Base-by-base conservation (phyloP, 345 rosid species). In the Salix exigua region DNA sequence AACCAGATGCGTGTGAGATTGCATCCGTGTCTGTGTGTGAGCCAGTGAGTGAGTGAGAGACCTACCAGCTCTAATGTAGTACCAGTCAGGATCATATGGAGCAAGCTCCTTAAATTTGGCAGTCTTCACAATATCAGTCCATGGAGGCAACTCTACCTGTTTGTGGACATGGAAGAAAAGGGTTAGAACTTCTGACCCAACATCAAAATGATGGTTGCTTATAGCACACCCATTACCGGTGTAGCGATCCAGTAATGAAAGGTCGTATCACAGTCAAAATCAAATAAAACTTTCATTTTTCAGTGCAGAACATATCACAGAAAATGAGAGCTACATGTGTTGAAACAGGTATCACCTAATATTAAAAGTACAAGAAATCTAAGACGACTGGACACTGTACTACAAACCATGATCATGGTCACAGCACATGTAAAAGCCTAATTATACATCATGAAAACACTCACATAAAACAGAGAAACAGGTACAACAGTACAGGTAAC, bases 111-210 rank as follows among this genome's bases (percentile, higher is more conserved):
- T 81, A 21, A 81, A 68, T 19, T 69, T 81, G 19, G 73, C 84
- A 11, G 84, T 77, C 75, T 81, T 81, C 84, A 81, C 84, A 61
- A 77, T 77, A 74, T 82, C 81, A 71, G 79, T 71, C 84, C 81
- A 82, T 12, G 78, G 77, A 23, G 98, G 97, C 77, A 94, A 91
- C 85, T 94, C 98, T 23, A 94, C 85, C 98, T 94, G 79, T 21
- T 30, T 25, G 7, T 13, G 37, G 46, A 35, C 21, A 33, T 16
- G 12, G 5, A 18, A 25, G 6, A 14, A 23, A 51, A 0, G 8
- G 12, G 30, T 12, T 11, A 46, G 1, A 31, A 30, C 23, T 13
- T 2, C 3, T 40, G 18, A n/a, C 42, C 19, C 55, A 6, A 9
- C 14, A 53, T 17, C 62, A n/a, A 3, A 18, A 35, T 33, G 10